These are phyloP conservation scores for Fusarium caatingaense DNA, from an alignment of 2,329 filamentous ascomycete species.

Conservation along the genomic window DNA sequence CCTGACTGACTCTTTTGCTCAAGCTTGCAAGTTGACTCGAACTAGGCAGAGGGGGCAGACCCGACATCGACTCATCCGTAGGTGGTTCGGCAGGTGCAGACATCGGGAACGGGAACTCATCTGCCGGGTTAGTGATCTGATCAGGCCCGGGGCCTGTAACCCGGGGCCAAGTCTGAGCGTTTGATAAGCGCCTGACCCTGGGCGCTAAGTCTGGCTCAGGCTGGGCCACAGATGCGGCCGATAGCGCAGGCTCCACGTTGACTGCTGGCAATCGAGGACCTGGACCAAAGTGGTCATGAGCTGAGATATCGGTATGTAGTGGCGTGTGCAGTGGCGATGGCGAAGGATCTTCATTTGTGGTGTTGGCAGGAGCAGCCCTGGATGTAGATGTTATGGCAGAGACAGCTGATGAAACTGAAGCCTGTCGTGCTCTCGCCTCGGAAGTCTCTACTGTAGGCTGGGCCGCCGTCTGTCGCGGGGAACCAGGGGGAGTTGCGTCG, in stretches of 20 bases:
- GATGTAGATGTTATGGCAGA: conserved; percentile 20
- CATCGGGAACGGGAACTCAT: conserved; percentile 57
- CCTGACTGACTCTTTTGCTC: conserved; percentile 53
- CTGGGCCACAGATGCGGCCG: conserved; percentile 39
- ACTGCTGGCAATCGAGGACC: conserved; percentile 42
- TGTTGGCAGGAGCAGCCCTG: conserved; percentile 26
- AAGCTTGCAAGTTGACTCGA: conserved; percentile 55
- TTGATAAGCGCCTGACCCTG: conserved; percentile 48
- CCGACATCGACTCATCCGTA: conserved; percentile 49
- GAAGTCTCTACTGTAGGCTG: conserved; percentile 7
- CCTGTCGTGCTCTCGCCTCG: conserved; percentile 14
- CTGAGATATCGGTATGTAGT: conserved; percentile 14
- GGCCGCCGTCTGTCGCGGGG: conserved; percentile 47
- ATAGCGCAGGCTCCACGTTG: conserved; percentile 47
- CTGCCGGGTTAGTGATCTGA: conserved; percentile 34
- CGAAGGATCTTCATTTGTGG: conserved; percentile 1
- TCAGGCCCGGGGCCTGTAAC: conserved; percentile 43
- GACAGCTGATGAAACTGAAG: conserved; percentile 34
- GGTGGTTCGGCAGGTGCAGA: conserved; percentile 47
- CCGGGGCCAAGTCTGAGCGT: conserved; percentile 61
- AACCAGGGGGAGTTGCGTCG: conserved; percentile 60
- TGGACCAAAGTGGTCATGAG: conserved; percentile 5
- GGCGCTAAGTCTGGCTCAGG: conserved; percentile 29
- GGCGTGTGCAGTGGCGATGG: conserved; percentile 16
- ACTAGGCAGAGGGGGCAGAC: conserved; percentile 54